Conservation (phyloP, 2,329 filamentous ascomycete genomes). For the Remersonia thermophila region DNA sequence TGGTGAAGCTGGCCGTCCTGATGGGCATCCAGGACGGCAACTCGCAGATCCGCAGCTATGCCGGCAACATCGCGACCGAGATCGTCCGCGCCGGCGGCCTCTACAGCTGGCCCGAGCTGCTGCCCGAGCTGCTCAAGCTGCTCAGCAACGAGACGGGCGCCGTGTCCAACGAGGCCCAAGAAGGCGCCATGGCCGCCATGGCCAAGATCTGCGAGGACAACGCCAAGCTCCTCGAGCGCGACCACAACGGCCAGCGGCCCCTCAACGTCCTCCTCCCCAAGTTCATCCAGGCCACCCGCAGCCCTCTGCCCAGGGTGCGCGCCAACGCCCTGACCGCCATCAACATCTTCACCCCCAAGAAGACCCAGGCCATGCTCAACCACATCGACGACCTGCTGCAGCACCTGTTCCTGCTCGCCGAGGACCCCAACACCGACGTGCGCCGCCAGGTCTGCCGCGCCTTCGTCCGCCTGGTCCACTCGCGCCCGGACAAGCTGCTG, state of each 20-base stretch:
- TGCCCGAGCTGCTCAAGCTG: constrained; percentile 70
- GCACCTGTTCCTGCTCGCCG: constrained; percentile 69
- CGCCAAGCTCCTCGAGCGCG: constrained; percentile 69
- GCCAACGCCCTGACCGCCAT: constrained; percentile 70
- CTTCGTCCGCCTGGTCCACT: constrained; percentile 84
- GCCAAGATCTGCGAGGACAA: constrained; percentile 97
- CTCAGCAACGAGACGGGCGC: constrained; percentile 61
- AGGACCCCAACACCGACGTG: constrained; percentile 68
- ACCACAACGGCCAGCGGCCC: constrained; percentile 79
- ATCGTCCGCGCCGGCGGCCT: constrained; percentile 74
- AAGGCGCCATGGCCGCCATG: constrained; percentile 87
- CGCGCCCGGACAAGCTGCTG: constrained; percentile 76
- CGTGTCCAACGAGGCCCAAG: constrained; percentile 60
- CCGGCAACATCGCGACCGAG: constrained; percentile 90
- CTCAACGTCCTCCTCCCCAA: constrained; percentile 83
- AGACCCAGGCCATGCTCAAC: constrained; percentile 68
- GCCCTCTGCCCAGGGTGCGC: constrained; percentile 63
- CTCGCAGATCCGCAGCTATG: constrained; percentile 72
- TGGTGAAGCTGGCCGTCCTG: constrained; percentile 70
- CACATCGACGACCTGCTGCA: constrained; percentile 72
- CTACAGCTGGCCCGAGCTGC: constrained; percentile 79
- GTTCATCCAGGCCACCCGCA: constrained; percentile 75
- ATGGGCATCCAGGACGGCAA: constrained; percentile 70
- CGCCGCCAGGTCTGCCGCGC: constrained; percentile 86
- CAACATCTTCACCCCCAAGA: constrained; percentile 82